Base-by-base conservation (phyloP, 2,329 filamentous ascomycete genomes). In the Stagonosporopsis chrysanthemi region DNA sequence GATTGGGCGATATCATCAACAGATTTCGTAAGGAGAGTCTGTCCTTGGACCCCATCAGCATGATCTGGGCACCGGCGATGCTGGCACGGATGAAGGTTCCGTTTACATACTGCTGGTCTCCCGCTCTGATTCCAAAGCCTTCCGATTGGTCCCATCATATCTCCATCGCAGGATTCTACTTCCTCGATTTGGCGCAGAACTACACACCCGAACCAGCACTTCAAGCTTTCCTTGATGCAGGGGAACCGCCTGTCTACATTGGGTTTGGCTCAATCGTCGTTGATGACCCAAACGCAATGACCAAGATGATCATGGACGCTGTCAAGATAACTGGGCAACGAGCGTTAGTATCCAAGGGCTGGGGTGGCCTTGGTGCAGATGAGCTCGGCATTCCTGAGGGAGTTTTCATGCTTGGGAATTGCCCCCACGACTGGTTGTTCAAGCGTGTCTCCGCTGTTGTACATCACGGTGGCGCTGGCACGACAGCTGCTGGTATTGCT, bases 371-470 rank as follows among this genome's bases (percentile, higher is more conserved):
- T 7, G 92, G 91, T 28, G 89, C 86, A 0, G 89, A 92, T 33
- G 68, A 77, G 24, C 66, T 66, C 81, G 86, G 29, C 1, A 71
- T 92, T n/a, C 91, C 91, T 0, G 86, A 92, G 2, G 86, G 87
- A 4, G 86, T 96, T 1, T 91, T 90, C 71, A 91, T 96, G 86
- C 81, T 96, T 35, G 91, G 90, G 11, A 95, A 94, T 68, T 87
- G 88, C 41, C 92, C 92, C 1, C 92, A 96, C 61, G 92, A 96
- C 76, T 96, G 92, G 92, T 78, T 96, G 0, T 96, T 96, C 75
- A 83, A 91, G 62, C 87, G 84, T 35, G 91, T 96, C 1, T 89
- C 90, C 0, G 88, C 87, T 40, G 92, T 96, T 1, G 89, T 95
- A 5, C 92, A 96, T 70, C 92, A 96, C 62, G 92, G 92, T 22